Conservation (phyloP, 805 yeast species). For the Schizosaccharomyces lindneri region DNA sequence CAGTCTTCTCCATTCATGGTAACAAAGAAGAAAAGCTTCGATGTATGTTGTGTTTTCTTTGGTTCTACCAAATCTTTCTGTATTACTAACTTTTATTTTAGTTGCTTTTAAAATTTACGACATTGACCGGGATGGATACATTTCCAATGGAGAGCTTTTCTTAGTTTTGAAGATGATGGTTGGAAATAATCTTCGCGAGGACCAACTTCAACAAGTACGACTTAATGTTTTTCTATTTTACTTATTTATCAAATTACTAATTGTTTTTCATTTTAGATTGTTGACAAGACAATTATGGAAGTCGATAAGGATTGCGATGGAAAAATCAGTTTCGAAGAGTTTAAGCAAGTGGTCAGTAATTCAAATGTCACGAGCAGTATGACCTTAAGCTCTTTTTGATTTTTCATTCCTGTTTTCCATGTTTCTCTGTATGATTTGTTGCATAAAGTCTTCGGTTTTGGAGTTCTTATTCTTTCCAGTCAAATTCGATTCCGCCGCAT, state of each 20-base stretch:
- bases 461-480: too few relatives aligned
- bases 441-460: too few relatives aligned
- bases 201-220: constrained; percentile 52
- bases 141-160: constrained; percentile 84
- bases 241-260: neutral
- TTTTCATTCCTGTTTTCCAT: neutral
- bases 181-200: constrained; percentile 65
- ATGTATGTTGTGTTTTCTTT: constrained; percentile 12
- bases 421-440: neutral
- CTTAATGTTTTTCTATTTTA: too few relatives aligned
- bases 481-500: too few relatives aligned
- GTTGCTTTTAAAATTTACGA: constrained; percentile 84
- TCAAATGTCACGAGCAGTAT: neutral
- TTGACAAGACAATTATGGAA: constrained; percentile 89
- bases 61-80: neutral
- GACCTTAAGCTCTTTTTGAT: neutral
- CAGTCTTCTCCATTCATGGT: constrained; percentile 71
- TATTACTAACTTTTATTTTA: neutral
- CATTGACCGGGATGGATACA: constrained; percentile 81
- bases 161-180: constrained; percentile 92
- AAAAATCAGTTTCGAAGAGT: constrained; percentile 62
- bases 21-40: constrained; percentile 53
- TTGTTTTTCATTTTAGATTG: neutral
- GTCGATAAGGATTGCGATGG: constrained; percentile 79
- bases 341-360: constrained; percentile 22